A percentile compares a stretch with the other conserved stretches of the same genome.
These are phyloP conservation scores for Colletotrichum costaricense DNA, from an alignment of 2,329 filamentous ascomycete species.

Conservation along the genomic window DNA sequence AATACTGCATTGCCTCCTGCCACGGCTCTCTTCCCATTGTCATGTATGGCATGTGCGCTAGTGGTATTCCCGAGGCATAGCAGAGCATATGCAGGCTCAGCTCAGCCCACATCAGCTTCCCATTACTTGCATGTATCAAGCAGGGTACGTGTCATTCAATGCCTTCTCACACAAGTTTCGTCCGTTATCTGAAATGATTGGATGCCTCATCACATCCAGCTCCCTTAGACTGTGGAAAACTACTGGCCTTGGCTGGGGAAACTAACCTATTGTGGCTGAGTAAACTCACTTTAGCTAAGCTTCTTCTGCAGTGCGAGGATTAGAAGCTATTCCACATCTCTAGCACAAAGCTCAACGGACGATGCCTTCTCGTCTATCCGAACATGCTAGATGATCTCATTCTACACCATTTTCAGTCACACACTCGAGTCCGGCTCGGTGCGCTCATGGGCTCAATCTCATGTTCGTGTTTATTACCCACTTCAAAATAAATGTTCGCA, in stretches of 20 bases:
- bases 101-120: neutral
- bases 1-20: neutral
- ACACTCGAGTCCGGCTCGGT: neutral
- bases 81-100: neutral
- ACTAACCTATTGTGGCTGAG: neutral
- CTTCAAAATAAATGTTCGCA: neutral
- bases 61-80: conserved; percentile 11
- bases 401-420: neutral
- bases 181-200: neutral
- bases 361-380: neutral
- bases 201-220: neutral
- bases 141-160: neutral
- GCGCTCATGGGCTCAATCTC: neutral
- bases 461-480: too few species aligned
- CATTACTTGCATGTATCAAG: neutral
- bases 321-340: neutral
- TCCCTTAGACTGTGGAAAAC: neutral
- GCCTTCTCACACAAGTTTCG: neutral
- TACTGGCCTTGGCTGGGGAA: neutral
- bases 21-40: neutral
- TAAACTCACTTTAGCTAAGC: neutral
- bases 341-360: neutral
- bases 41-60: conserved; percentile 11
- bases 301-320: neutral
- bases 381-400: neutral